These are phyloP conservation scores for Sugiyamaella xylanicola DNA, from an alignment of 1,139 yeast species.

Conservation along the genomic window DNA sequence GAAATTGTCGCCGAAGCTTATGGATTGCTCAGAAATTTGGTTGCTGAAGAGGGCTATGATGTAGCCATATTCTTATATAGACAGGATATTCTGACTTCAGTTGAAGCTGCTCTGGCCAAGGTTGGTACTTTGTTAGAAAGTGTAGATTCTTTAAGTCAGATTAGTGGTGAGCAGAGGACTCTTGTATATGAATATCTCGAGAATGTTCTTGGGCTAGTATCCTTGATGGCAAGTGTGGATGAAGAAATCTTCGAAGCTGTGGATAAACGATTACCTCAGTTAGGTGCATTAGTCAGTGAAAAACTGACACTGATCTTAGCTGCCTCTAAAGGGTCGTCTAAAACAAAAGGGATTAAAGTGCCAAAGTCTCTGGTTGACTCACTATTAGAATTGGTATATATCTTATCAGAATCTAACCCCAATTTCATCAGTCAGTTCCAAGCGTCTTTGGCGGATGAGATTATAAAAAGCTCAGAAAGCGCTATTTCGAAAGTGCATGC, in stretches of 20 bases:
- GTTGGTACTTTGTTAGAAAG: constrained; percentile 39
- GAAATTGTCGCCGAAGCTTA: constrained; percentile 79
- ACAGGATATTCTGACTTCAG: constrained; percentile 67
- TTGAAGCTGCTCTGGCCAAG: constrained; percentile 55
- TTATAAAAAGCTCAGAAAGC: constrained; percentile 20
- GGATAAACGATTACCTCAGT: constrained; percentile 43
- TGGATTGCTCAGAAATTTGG: constrained; percentile 77
- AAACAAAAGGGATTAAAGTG: neutral
- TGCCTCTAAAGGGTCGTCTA: neutral
- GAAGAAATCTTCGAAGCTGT: constrained; percentile 61
- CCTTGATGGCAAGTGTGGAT: constrained; percentile 67
- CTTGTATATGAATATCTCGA: constrained; percentile 69
- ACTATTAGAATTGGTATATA: constrained; percentile 32
- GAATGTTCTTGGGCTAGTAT: constrained; percentile 67
- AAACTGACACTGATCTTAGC: neutral
- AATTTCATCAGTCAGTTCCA: constrained; percentile 27
- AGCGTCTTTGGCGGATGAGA: constrained; percentile 20
- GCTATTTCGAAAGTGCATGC: constrained; percentile 33
- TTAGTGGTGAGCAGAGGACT: constrained; percentile 50
- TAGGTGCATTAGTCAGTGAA: constrained; percentile 29
- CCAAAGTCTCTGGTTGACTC: constrained; percentile 25
- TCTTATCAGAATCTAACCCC: constrained; percentile 35
- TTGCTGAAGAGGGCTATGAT: constrained; percentile 89
- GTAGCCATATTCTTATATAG: constrained; percentile 76
- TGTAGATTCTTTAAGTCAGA: constrained; percentile 28